Evolutionary conservation across 2,329 filamentous ascomycete species (phyloP).

Genomic region (Dendryphion nanum): DNA sequence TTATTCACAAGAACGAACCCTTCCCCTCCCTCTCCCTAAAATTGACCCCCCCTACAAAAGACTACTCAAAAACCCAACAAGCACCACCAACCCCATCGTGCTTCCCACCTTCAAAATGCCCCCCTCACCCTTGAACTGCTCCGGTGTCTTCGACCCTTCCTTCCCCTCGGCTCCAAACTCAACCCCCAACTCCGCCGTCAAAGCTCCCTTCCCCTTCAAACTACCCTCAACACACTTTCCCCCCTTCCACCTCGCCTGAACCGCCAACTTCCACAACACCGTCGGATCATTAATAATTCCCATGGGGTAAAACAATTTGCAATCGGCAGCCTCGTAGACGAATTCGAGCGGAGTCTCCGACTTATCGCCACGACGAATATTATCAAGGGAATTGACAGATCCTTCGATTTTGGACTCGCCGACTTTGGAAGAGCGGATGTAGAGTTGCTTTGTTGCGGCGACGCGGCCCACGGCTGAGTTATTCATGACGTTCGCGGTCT

Average conservation of each 20-base stretch:
- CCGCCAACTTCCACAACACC: slow-evolving; percentile 48
- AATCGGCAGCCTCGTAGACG: slow-evolving; percentile 59
- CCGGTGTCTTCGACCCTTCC: no score
- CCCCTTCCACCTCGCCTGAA: slow-evolving; percentile 16
- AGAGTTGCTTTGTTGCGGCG: slow-evolving; percentile 10
- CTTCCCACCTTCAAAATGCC: no score
- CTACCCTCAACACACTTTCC: slow-evolving; percentile 18
- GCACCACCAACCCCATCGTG: no score
- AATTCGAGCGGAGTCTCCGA: slow-evolving; percentile 53
- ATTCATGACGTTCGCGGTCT: slow-evolving; percentile 10
- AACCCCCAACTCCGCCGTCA: no score
- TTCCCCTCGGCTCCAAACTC: no score
- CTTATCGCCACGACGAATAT: slow-evolving; percentile 28
- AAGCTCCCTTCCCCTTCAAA: no score
- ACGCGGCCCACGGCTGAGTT: slow-evolving; percentile 13
- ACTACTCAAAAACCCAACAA: no score
- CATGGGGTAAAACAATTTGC: slow-evolving; percentile 57
- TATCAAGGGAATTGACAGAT: no score
- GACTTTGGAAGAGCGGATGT: slow-evolving; percentile 10
- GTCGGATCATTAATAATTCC: slow-evolving; percentile 50
- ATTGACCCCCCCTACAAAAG: no score
- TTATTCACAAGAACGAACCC: no score
- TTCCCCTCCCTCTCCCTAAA: no score
- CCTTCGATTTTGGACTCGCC: slow-evolving; percentile 16
- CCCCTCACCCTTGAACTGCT: no score